Conservation (phyloP, 2,329 filamentous ascomycete genomes). For the Alternaria ventricosa region DNA sequence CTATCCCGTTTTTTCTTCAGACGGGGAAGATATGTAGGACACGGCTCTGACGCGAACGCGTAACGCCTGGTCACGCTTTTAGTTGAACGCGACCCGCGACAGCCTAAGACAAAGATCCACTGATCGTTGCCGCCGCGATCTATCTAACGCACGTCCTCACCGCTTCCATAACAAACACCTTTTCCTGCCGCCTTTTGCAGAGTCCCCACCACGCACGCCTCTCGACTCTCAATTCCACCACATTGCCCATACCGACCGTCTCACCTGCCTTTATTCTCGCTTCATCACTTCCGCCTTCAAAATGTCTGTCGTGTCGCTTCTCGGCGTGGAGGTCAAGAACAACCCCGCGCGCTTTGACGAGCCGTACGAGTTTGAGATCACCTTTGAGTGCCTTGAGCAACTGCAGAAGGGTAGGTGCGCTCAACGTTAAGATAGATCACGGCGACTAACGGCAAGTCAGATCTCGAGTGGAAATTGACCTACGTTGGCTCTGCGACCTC, state of each 20-base stretch:
- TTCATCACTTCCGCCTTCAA: constrained; percentile 40
- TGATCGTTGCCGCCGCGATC: constrained; percentile 28
- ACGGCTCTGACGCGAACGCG: constrained; percentile 18
- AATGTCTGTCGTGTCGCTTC: constrained; percentile 96
- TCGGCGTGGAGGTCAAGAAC: constrained; percentile 95
- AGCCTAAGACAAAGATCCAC: constrained; percentile 8
- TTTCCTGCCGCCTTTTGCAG: constrained; percentile 12
- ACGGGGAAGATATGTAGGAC: not conserved
- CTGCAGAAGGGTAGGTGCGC: constrained; percentile 80
- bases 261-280: not conserved
- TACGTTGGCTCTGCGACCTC: constrained; percentile 98
- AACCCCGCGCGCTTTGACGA: constrained; percentile 94
- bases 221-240: not conserved
- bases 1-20: not conserved
- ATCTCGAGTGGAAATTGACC: constrained; percentile 99
- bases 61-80: constrained; percentile 26
- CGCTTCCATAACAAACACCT: constrained; percentile 29
- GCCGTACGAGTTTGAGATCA: constrained; percentile 97
- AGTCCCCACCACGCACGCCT: constrained; percentile 8
- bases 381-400: constrained; percentile 94
- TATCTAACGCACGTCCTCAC: constrained; percentile 31
- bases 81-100: constrained; percentile 14
- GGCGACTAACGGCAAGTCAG: constrained; percentile 55
- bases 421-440: not conserved
- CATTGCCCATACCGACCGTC: not conserved